These are phyloP conservation scores for Thelonectria rubi DNA, from an alignment of 2,329 filamentous ascomycete genomes.

Conservation along the genomic window DNA sequence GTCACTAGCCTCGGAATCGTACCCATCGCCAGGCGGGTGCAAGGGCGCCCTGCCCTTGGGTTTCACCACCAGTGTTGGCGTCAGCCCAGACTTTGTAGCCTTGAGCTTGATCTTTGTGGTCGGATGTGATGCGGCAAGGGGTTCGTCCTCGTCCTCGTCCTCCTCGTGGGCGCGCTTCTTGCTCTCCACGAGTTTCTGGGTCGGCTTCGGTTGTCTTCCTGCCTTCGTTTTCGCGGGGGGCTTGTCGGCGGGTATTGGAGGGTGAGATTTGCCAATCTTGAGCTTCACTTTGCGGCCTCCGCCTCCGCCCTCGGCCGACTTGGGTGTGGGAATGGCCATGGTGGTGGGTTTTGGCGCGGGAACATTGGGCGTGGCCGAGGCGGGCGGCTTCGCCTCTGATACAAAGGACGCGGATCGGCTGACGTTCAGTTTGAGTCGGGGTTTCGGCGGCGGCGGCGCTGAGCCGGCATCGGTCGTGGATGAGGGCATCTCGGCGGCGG, in stretches of 20 bases:
- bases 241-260: conserved; percentile 48
- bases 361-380: conserved; percentile 19
- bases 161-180: conserved; percentile 71
- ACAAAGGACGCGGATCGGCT: conserved; percentile 49
- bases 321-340: conserved; percentile 25
- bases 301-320: conserved; percentile 44
- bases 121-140: conserved; percentile 46
- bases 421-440: conserved; percentile 53
- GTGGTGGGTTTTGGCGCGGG: conserved; percentile 36
- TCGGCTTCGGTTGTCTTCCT: conserved; percentile 67
- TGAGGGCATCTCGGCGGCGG: conserved; percentile 43
- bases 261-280: conserved; percentile 52
- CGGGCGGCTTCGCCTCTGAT: conserved; percentile 38
- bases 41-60: conserved; percentile 73
- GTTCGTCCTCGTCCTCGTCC: conserved; percentile 60
- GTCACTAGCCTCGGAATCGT: conserved; percentile 95
- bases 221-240: conserved; percentile 64
- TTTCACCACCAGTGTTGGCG: conserved; percentile 60
- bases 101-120: conserved; percentile 65
- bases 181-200: conserved; percentile 63
- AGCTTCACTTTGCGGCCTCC: conserved; percentile 52
- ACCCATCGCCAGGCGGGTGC: conserved; percentile 83
- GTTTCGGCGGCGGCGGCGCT: conserved; percentile 46
- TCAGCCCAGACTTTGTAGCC: conserved; percentile 49
- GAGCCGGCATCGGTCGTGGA: conserved; percentile 38